Base-by-base conservation (phyloP, 2,329 filamentous ascomycete species). In the Coniella vitis region DNA sequence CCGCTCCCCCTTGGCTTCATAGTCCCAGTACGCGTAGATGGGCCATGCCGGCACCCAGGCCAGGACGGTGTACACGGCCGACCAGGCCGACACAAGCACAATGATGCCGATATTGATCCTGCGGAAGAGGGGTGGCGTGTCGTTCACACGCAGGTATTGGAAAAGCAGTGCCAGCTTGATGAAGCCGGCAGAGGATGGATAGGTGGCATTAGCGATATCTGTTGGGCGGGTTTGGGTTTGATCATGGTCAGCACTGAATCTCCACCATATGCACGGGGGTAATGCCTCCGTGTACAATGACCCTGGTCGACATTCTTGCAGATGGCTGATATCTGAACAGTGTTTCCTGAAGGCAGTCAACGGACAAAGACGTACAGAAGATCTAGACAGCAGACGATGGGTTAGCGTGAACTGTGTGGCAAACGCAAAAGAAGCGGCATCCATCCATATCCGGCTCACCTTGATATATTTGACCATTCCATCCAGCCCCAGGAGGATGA, bases 11-110 rank as follows among this genome's bases (percentile, higher is more conserved):
- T 38, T 31, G 17, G 47, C 14, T 2, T 39, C 36, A 42, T 59
- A 55, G 31, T 63, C 36, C 63, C 63, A 65, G 52, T 64, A 66
- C 2, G 58, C 60, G 5, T 55, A 54, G 2, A 67, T 51, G 2
- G 62, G 62, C 25, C 61, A 20, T 2, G 63, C 64, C 0, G 65
- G 65, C 1, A 64, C 47, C 60, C 61, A 65, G 36, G 59, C 59
- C 14, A 65, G 51, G n/a, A 65, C 53, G 10, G 58, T 62, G 37
- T 61, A 65, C 3, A 57, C 57, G 21, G 59, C 7, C 2, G 60
- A 60, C 63, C 63, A 65, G 3, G 60, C 51, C 1, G 56, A 56
- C 4, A 61, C 62, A 38, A 64, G 55, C 7, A 56, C 36, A 39
- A 60, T 57, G 22, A 60, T 44, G 13, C 40, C 37, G 5, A 60